These are phyloP conservation scores for Thalassiosira delicatula DNA, from an alignment of 352 stramenopile genomes.

Conservation along the genomic window DNA sequence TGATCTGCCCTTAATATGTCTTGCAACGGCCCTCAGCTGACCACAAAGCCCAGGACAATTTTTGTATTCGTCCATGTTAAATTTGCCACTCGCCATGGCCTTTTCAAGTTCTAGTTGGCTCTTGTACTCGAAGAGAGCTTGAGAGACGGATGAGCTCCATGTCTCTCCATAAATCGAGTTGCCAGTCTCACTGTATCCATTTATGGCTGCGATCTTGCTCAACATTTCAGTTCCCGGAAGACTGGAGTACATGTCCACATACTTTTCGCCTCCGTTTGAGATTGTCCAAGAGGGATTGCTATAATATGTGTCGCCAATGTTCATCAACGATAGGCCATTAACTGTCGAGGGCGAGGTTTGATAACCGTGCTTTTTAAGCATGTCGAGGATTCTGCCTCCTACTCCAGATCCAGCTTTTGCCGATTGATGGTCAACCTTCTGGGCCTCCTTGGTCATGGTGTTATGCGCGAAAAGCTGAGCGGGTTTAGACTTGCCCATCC, in stretches of 20 bases:
- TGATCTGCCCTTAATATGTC: not conserved
- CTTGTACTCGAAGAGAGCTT: conserved; percentile 32
- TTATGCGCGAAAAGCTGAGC: conserved; percentile 70
- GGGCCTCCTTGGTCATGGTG: conserved; percentile 17
- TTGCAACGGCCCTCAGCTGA: not conserved
- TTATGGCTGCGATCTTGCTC: conserved; percentile 24
- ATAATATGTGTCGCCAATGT: not conserved
- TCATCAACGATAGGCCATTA: too few relatives aligned
- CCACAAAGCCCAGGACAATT: not conserved
- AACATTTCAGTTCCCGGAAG: not conserved
- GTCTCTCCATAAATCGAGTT: conserved; percentile 25
- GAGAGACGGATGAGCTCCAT: conserved; percentile 10
- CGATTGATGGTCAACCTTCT: not conserved
- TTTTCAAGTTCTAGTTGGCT: not conserved
- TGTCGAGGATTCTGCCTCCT: not conserved
- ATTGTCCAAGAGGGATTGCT: not conserved
- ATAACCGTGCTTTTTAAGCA: not conserved
- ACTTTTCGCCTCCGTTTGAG: not conserved
- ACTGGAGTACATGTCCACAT: not conserved
- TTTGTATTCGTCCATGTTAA: not conserved
- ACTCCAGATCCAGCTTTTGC: not conserved
- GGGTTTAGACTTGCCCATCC: conserved; percentile 20
- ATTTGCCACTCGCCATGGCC: not conserved
- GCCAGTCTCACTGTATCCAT: conserved; percentile 17
- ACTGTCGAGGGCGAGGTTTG: too few relatives aligned